These are phyloP conservation scores for Phytomonas francai DNA, from an alignment of 208 protist species.

Conservation along the genomic window DNA sequence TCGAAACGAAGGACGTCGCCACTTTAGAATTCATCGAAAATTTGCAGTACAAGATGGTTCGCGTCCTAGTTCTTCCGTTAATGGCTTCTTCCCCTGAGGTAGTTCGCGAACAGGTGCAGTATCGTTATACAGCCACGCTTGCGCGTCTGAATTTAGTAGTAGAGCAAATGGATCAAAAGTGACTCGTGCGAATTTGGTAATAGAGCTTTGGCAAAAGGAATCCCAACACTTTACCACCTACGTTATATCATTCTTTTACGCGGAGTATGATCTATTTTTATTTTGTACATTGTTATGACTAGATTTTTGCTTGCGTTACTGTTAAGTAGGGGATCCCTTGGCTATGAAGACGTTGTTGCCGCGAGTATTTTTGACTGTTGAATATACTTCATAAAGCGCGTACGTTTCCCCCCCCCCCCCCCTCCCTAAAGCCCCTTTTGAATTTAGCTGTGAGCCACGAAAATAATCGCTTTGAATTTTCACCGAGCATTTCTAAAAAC, in stretches of 20 bases:
- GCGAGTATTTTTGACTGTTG: too few species aligned
- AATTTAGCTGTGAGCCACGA: too few species aligned
- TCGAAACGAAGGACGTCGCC: constrained; percentile 74
- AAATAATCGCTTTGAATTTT: too few species aligned
- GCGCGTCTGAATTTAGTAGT: constrained; percentile 84
- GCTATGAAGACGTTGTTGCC: too few species aligned
- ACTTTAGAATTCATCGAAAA: constrained; percentile 93
- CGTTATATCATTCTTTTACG: constrained; percentile 1
- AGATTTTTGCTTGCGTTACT: too few species aligned
- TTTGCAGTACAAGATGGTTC: constrained; percentile 93
- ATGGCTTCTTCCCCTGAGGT: constrained; percentile 75
- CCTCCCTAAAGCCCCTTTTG: too few species aligned
- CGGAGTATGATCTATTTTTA: constrained; percentile 3
- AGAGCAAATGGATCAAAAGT: constrained; percentile 76
- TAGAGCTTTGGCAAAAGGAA: not conserved
- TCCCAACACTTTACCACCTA: constrained; percentile 5
- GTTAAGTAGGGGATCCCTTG: too few species aligned
- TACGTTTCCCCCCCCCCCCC: too few species aligned
- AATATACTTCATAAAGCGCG: too few species aligned
- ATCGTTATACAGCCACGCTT: constrained; percentile 88
- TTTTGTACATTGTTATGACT: constrained; percentile 1
- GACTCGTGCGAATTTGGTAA: not conserved
- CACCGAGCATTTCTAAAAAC: too few species aligned
- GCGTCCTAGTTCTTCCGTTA: constrained; percentile 87
- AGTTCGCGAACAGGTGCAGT: constrained; percentile 88